Percentiles rank a stretch among this genome's conserved stretches.
Conservation (phyloP, 106 monocot genomes). For the Posidonia australis region DNA sequence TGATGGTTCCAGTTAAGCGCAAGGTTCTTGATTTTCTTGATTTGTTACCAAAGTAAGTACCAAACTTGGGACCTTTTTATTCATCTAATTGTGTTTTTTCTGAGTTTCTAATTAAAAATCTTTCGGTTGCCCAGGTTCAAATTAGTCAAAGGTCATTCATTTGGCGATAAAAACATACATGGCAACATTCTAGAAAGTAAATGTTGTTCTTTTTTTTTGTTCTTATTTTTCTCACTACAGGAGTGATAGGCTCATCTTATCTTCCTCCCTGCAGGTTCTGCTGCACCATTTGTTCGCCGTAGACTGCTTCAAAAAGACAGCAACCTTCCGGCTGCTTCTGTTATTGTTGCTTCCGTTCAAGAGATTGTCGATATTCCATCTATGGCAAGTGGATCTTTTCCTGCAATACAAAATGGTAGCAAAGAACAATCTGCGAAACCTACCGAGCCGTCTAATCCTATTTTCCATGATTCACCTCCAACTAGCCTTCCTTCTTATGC, state of each 20-base stretch:
- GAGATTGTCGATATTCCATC: constrained; percentile 37
- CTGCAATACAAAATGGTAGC: constrained; percentile 26
- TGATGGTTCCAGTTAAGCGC: no score
- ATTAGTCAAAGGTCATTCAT: constrained; percentile 11
- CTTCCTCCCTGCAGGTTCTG: background rate
- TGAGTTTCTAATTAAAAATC: background rate
- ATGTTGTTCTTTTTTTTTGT: background rate
- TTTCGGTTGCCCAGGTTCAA: constrained; percentile 15
- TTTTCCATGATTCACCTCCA: background rate
- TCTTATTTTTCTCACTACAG: background rate
- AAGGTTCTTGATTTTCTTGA: constrained; percentile 8
- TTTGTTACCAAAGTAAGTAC: background rate
- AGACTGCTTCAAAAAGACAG: constrained; percentile 40
- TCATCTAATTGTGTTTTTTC: background rate
- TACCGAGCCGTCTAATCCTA: background rate
- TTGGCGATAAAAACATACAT: constrained; percentile 13
- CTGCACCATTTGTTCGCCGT: constrained; percentile 19
- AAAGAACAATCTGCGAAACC: background rate
- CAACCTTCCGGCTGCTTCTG: constrained; percentile 58
- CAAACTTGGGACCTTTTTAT: background rate
- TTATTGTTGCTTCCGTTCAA: constrained; percentile 2
- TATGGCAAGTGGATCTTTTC: constrained; percentile 67
- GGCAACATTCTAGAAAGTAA: constrained; percentile 15
- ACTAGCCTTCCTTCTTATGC: background rate
- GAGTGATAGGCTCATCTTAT: background rate